Evolutionary conservation across 2,329 filamentous ascomycete genomes (phyloP).

Genomic region (Hypoxylon sp.): DNA sequence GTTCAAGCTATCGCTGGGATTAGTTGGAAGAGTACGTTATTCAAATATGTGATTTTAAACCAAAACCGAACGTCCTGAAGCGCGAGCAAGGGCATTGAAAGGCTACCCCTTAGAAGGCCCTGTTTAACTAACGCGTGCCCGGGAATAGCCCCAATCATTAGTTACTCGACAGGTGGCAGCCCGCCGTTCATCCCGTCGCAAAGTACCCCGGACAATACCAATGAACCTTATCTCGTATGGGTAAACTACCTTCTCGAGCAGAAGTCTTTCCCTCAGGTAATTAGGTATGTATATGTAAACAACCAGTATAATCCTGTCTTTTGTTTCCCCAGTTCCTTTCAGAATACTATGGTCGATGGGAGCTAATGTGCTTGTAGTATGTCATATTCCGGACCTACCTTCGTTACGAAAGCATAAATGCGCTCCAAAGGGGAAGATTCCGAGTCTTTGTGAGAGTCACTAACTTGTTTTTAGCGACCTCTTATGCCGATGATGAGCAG

Average conservation of each 20-base stretch:
- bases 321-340: neutral
- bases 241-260: conserved; percentile 65
- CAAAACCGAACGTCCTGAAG: neutral
- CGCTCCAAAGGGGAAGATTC: neutral
- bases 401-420: neutral
- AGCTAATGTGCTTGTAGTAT: conserved; percentile 35
- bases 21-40: conserved; percentile 48
- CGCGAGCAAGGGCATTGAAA: neutral
- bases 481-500: conserved; percentile 72
- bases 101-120: neutral
- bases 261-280: conserved; percentile 66
- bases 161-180: conserved; percentile 55
- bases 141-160: conserved; percentile 50
- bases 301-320: neutral
- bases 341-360: neutral
- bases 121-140: conserved; percentile 15
- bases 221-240: conserved; percentile 72
- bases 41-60: neutral
- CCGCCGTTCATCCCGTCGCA: conserved; percentile 52
- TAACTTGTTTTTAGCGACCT: conserved; percentile 57
- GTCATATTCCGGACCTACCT: conserved; percentile 10
- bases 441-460: conserved; percentile 1
- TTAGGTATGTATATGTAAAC: conserved; percentile 54
- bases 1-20: conserved; percentile 54
- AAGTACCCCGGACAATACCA: conserved; percentile 54